Conservation (phyloP, 1,139 yeast species). For the Yamadazyma sp. region DNA sequence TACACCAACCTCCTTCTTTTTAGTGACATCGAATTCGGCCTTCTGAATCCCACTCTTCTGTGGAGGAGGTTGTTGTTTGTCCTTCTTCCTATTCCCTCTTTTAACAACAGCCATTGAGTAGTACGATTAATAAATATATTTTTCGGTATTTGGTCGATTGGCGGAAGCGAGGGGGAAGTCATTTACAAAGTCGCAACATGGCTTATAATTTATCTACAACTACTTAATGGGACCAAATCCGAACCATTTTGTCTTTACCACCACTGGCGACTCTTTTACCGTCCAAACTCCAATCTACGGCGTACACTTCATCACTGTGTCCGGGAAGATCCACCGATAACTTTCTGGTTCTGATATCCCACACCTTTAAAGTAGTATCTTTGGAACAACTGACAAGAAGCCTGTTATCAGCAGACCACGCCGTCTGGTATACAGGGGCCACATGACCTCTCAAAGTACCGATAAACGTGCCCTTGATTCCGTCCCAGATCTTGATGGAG, state of each 20-base stretch:
- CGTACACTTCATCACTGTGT: slow-evolving; percentile 91
- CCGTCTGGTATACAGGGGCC: slow-evolving; percentile 97
- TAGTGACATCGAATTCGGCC: slow-evolving; percentile 85
- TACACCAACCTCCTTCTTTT: slow-evolving; percentile 96
- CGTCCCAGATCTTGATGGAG: slow-evolving; percentile 95
- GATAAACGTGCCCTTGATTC: slow-evolving; percentile 83
- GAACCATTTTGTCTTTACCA: slow-evolving; percentile 91
- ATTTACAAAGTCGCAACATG: background rate
- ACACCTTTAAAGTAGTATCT: slow-evolving; percentile 94
- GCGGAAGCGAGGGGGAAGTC: slow-evolving; percentile 1
- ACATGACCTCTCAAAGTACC: slow-evolving; percentile 96
- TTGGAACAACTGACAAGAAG: slow-evolving; percentile 90
- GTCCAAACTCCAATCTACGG: slow-evolving; percentile 98
- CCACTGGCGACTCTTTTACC: slow-evolving; percentile 94
- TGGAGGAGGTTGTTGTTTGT: slow-evolving; percentile 54
- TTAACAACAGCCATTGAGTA: slow-evolving; percentile 68
- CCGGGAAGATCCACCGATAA: slow-evolving; percentile 91
- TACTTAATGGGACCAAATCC: slow-evolving; percentile 92
- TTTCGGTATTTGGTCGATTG: background rate
- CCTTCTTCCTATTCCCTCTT: slow-evolving; percentile 70
- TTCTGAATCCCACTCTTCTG: slow-evolving; percentile 68
- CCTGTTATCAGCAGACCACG: slow-evolving; percentile 97
- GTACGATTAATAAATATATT: background rate
- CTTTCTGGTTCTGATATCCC: slow-evolving; percentile 90
- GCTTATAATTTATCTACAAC: too few relatives aligned